Evolutionary conservation across 306 rosid genomes (phyloP), one percentile per base, ranked within the genome.

Genomic region (Dicorynia guianensis): DNA sequence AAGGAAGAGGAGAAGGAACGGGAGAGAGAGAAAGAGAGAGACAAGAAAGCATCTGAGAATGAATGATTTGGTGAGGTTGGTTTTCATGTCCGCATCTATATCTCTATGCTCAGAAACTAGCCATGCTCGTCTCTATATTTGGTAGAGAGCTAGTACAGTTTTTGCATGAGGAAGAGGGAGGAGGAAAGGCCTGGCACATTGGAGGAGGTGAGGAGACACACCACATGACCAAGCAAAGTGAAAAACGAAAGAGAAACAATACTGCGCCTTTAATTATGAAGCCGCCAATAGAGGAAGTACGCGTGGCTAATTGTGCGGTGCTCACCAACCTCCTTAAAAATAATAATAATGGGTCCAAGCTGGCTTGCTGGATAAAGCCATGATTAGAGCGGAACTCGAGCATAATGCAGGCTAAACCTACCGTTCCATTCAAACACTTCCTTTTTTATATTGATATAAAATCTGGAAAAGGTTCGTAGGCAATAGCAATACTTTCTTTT

Each of bases 21-120:
- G 92, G 54, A 91, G 82, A 59, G 87, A 81, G 83, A 90, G 82
- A 60, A 90, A 80, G 78, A 86, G 83, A 11, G 87, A 90, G 59
- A 82, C 63, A 9, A 90, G 64, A 18, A 90, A 82, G 81, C 62
- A 90, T 63, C 80, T 86, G 74, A 85, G 76, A 15, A 82, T 67
- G 46, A 71, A 36, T 54, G 75, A 81, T 38, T 84, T 90, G 15
- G 85, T 53, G 33, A 44, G 66, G 5, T 67, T 63, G 67, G 52
- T 42, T 89, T 85, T 91, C 97, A 91, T 90, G 48, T 69, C 67
- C 78, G 77, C 69, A 48, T 55, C 67, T 33, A 11, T 33, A 19
- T 7, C 36, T 12, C 25, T 5, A 1, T 6, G 5, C 4, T 38
- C 14, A 40, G 34, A 8, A 30, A 46, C 6, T 10, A 25, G 35